These are phyloP conservation scores for Rhinocladiella mackenziei DNA, from an alignment of 2,329 filamentous ascomycete genomes.

Conservation along the genomic window DNA sequence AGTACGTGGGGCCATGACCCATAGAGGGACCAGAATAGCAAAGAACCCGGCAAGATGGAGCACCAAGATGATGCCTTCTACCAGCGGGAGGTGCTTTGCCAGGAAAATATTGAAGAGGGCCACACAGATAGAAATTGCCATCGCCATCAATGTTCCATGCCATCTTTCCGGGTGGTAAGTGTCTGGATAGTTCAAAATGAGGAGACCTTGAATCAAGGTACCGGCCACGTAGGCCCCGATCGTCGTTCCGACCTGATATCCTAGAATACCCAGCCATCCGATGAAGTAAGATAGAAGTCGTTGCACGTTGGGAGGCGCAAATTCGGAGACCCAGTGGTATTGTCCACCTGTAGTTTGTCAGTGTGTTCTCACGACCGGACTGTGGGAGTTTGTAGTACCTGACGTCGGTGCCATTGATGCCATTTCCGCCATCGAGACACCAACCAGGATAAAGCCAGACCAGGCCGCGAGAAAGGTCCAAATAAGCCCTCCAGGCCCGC, in stretches of 20 bases:
- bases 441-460: conserved; percentile 41
- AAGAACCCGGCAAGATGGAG: conserved; percentile 42
- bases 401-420: conserved; percentile 42
- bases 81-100: conserved; percentile 37
- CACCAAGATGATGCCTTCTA: conserved; percentile 40
- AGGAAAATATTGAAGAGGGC: conserved; percentile 42
- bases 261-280: conserved; percentile 32
- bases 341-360: conserved; percentile 42
- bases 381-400: conserved; percentile 31
- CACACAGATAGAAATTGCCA: conserved; percentile 37
- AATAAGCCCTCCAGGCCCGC: conserved; percentile 51
- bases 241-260: conserved; percentile 29
- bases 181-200: conserved; percentile 40
- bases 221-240: conserved; percentile 39
- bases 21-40: conserved; percentile 42
- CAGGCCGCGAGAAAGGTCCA: conserved; percentile 50
- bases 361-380: neutral
- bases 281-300: conserved; percentile 46
- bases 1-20: conserved; percentile 39
- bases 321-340: conserved; percentile 57
- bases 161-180: conserved; percentile 40
- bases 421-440: conserved; percentile 48
- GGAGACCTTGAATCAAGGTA: conserved; percentile 43
- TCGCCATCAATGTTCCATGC: conserved; percentile 44
- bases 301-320: conserved; percentile 43